Evolutionary conservation across 305 asterid species (phyloP).

Genomic region (Fraxinus angustifolia): DNA sequence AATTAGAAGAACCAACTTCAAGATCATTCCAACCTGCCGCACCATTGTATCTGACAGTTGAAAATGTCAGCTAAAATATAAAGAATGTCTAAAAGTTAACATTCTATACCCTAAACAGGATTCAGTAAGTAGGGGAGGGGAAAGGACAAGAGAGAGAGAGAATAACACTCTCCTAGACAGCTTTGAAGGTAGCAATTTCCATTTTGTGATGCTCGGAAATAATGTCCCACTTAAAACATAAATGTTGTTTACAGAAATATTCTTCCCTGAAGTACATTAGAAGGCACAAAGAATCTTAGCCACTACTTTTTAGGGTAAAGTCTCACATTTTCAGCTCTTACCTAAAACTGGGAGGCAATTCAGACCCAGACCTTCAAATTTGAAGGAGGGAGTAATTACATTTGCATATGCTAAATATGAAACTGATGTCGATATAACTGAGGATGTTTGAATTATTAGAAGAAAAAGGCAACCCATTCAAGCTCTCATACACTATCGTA

Average conservation of each 20-base stretch:
- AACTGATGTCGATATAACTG: not conserved
- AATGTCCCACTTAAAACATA: not conserved
- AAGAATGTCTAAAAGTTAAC: not conserved
- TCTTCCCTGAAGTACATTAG: not conserved
- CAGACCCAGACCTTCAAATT: not conserved
- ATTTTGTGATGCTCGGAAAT: not conserved
- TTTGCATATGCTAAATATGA: not conserved
- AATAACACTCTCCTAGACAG: not conserved
- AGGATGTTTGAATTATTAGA: not conserved
- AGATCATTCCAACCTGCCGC: constrained; percentile 77
- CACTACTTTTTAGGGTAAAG: not conserved
- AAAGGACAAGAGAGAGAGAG: not conserved
- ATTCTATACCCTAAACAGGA: not conserved
- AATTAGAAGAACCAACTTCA: constrained; percentile 79
- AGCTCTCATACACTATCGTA: not conserved
- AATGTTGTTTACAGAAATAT: not conserved
- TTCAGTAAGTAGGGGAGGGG: not conserved
- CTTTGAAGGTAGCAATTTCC: not conserved
- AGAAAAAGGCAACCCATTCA: not conserved
- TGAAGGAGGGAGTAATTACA: not conserved
- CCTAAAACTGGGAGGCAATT: not conserved
- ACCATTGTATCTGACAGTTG: constrained; percentile 70
- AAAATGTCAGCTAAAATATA: not conserved
- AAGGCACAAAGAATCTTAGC: not conserved
- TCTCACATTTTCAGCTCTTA: not conserved